These are phyloP conservation scores for Sanghuangporus sanghuang DNA, from an alignment of 1,284 basidiomycete species.

Conservation along the genomic window DNA sequence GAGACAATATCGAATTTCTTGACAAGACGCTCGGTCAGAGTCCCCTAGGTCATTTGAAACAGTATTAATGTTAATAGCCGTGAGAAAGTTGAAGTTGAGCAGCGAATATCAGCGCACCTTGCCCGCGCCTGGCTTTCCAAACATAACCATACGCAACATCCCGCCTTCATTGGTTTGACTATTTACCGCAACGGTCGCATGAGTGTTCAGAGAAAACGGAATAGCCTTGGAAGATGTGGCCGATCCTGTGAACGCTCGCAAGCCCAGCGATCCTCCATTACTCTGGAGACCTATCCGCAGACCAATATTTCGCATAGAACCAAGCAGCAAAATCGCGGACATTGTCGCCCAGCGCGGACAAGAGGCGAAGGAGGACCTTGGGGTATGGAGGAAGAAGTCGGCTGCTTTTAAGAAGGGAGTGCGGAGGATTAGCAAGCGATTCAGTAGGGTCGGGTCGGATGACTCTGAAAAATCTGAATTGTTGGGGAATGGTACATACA, in stretches of 20 bases:
- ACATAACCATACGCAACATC: slow-evolving; percentile 71
- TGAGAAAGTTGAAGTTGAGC: not conserved
- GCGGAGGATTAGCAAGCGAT: not conserved
- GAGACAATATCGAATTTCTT: slow-evolving; percentile 72
- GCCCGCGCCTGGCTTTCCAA: slow-evolving; percentile 76
- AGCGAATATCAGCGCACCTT: slow-evolving; percentile 32
- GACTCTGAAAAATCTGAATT: not conserved
- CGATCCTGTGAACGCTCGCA: slow-evolving; percentile 35
- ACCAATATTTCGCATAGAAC: not conserved
- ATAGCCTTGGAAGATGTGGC: slow-evolving; percentile 38
- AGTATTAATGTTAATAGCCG: not conserved
- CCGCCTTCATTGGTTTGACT: slow-evolving; percentile 28
- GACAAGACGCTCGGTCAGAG: slow-evolving; percentile 65
- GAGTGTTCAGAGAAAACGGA: slow-evolving; percentile 46
- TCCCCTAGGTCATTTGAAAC: slow-evolving; percentile 40
- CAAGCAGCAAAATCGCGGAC: not conserved
- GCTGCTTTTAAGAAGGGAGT: not conserved
- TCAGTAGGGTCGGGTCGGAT: not conserved
- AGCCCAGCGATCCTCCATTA: not conserved
- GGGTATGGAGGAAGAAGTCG: not conserved
- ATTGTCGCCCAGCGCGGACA: not conserved
- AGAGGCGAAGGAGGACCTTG: not conserved
- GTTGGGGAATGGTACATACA: not conserved
- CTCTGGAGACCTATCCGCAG: not conserved
- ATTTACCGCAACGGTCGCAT: slow-evolving; percentile 27